Evolutionary conservation across 345 rosid species (phyloP), one percentile per base, ranked within the genome.

Genomic region (Mallotus nudiflorus): DNA sequence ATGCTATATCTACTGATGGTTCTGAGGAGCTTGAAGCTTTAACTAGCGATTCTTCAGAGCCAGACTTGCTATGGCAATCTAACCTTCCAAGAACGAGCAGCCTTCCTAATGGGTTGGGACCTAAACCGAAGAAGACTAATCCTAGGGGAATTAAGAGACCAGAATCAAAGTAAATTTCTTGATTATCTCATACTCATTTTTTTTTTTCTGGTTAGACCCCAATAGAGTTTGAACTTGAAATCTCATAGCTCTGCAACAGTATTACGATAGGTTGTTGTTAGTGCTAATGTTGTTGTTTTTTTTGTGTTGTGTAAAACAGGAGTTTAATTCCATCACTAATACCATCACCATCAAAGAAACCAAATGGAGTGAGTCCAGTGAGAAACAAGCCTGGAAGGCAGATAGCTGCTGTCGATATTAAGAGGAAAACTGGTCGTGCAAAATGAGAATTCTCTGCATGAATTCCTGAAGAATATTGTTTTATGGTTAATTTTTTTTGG

Each of bases 311-410:
- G 4, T 64, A 67, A 11, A 54, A 28, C 79, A 86, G 93, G 90
- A 90, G 93, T 66, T 49, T 83, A 51, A 85, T 89, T 57, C 99
- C 97, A 46, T 84, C 96, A 44, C 71, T 85, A 75, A 86, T 86
- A 48, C 92, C 91, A 51, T 73, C 86, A 4, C 88, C 91, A 15
- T 73, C 87, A 48, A 82, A 82, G 85, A 92, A 81, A 80, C 71
- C 89, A 14, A 79, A 63, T 54, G 84, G 84, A 11, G 37, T 29
- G n/a, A 84, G 75, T n/a, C n/a, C n/a, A n/a, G n/a, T n/a, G n/a
- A n/a, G n/a, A n/a, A n/a, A n/a, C n/a, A n/a, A n/a, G n/a, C 67
- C 78, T 25, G 73, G 50, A 67, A 81, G 79, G 73, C 87, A 79
- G 65, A 59, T 74, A 40, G 65, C 67, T 29, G 64, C 71, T 39